Evolutionary conservation across 805 yeast species (phyloP), one percentile per base, ranked within the genome.

Genomic region (Vanderwaltozyma verrucispora): DNA sequence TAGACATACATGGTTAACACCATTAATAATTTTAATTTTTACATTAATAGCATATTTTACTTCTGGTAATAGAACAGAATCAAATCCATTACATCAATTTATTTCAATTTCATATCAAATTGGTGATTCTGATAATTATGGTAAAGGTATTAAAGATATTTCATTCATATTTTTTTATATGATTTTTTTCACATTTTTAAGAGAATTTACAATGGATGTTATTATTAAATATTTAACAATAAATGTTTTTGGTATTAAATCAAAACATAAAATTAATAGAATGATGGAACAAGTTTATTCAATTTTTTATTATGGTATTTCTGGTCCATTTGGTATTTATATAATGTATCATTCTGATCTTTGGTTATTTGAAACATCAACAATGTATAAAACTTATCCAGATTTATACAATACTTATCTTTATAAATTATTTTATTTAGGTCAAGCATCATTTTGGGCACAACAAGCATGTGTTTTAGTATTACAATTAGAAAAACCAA

Each of bases 371-470:
- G 73, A 83, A 56, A 92, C 96, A 3, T 67, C 75, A 3, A 77
- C 84, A 27, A 82, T 89, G 68, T 92, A 86, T 61, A 70, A 59
- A 42, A 65, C 73, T 19, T 89, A 80, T 59, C 98, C 99, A 6
- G 97, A 92, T 63, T 68, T 72, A 42, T 69, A 80, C 25, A 83
- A 82, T 53, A 80, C 73, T 39, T 70, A 65, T 43, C 65, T 69
- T 39, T 81, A 82, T 67, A 92, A 92, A 64, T 59, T 76, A 12
- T 92, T 81, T 56, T 92, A 92, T 59, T 67, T 92, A 43, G 77
- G 83, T 30, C 97, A 92, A 65, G 96, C 97, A 5, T 82, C 96
- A 4, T 92, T 86, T 62, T 92, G 99, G 99, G 77, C 87, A 17
- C 99, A 92, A 65, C 98, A 92, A 64, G 79, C 94, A 1, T 77